Percentiles rank a stretch among this genome's conserved stretches.
Evolutionary conservation across 2,329 filamentous ascomycete genomes (phyloP).

Genomic region (Ophiostoma sp.): DNA sequence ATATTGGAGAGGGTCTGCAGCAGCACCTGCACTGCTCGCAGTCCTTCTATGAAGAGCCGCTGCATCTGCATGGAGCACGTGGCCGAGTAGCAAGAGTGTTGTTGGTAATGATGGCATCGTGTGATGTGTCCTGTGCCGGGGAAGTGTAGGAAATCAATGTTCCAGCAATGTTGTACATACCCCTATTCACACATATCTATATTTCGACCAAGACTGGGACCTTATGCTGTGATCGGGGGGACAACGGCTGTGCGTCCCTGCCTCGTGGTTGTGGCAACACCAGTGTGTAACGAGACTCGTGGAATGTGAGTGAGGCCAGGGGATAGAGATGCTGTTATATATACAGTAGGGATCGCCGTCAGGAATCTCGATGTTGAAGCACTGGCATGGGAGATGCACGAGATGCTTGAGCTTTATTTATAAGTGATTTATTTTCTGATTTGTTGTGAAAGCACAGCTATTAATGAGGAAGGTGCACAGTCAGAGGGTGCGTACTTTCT

Average conservation of each 20-base stretch:
- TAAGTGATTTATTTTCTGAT: background rate
- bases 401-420: background rate
- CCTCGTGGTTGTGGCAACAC: conserved; percentile 6
- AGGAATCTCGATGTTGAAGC: background rate
- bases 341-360: background rate
- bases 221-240: background rate
- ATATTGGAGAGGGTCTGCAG: conserved; percentile 25
- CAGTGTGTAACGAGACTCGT: background rate
- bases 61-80: conserved; percentile 9
- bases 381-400: background rate
- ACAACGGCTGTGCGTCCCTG: background rate
- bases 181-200: background rate
- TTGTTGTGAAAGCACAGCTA: background rate
- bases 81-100: background rate
- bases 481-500: background rate
- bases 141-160: background rate
- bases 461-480: background rate
- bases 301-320: background rate
- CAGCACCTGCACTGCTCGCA: no score
- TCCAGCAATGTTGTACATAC: background rate
- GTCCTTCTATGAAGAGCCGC: background rate
- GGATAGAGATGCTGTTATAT: background rate
- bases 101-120: background rate
- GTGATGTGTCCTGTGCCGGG: background rate
- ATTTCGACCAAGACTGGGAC: background rate